Conservation (phyloP, 768 basidiomycete genomes). For the Phallus indusiatus region DNA sequence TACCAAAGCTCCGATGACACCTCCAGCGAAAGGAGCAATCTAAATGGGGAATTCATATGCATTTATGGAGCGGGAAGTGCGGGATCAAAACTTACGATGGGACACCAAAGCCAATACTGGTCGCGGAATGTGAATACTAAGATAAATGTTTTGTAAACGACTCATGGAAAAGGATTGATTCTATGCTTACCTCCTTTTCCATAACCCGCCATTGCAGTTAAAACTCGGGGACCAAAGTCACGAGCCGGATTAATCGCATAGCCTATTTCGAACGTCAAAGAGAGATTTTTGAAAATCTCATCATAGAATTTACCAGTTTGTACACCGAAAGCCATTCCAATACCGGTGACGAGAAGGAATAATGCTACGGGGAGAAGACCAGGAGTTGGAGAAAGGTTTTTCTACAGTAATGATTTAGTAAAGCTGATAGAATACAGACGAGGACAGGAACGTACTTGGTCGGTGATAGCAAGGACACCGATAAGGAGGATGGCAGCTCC, state of each 20-base stretch:
- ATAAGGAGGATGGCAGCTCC: constrained; percentile 46
- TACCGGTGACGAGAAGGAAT: constrained; percentile 50
- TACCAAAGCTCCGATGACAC: constrained; percentile 32
- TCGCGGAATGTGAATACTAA: constrained; percentile 24
- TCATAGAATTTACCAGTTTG: constrained; percentile 30
- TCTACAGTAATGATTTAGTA: constrained; percentile 5
- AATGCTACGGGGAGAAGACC: constrained; percentile 47
- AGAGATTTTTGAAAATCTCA: background rate
- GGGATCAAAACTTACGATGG: constrained; percentile 45
- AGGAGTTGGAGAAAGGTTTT: constrained; percentile 36
- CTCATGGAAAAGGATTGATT: background rate
- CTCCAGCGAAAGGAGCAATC: constrained; percentile 2
- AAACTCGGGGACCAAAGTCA: constrained; percentile 58
- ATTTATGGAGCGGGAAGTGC: background rate
- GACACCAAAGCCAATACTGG: constrained; percentile 72
- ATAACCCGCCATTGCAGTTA: constrained; percentile 70
- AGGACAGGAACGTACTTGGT: constrained; percentile 22
- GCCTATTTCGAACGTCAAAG: constrained; percentile 19
- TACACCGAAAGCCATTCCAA: constrained; percentile 50
- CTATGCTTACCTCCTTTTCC: constrained; percentile 31
- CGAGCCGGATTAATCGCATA: constrained; percentile 64
- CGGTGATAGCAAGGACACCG: constrained; percentile 42
- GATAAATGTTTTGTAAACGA: background rate
- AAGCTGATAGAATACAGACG: background rate
- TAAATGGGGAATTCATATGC: background rate